Evolutionary conservation across 768 basidiomycete genomes (phyloP).

Genomic region (Pisolithus sp.): DNA sequence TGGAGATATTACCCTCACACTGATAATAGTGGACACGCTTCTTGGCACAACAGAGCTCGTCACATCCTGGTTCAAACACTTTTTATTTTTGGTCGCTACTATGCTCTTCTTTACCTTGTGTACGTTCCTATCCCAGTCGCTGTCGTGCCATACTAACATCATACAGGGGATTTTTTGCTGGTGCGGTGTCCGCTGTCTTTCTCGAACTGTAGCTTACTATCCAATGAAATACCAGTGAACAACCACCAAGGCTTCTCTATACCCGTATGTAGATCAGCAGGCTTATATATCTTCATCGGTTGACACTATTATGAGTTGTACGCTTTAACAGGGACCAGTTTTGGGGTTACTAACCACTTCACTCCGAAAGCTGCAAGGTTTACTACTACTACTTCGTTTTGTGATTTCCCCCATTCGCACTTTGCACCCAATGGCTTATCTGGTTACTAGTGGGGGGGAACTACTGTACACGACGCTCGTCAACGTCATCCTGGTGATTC

Average conservation of each 20-base stretch:
- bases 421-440: not conserved
- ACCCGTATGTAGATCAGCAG: not conserved
- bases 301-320: not conserved
- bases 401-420: conserved; percentile 5
- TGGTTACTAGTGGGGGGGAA: conserved; percentile 10
- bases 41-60: not conserved
- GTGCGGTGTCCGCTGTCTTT: not conserved
- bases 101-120: conserved; percentile 17
- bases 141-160: not conserved
- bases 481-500: not conserved
- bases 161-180: not conserved
- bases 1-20: conserved; percentile 6
- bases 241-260: not conserved
- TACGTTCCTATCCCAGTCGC: not conserved
- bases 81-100: conserved; percentile 21
- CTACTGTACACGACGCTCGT: too few relatives aligned
- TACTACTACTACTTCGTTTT: conserved; percentile 18
- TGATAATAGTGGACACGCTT: not conserved
- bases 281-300: conserved; percentile 2
- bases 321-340: not conserved
- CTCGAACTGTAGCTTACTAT: not conserved
- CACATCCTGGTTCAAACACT: conserved; percentile 9
- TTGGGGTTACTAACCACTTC: not conserved
- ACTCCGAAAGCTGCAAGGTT: conserved; percentile 12
- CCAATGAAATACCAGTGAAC: not conserved